These are phyloP conservation scores for Fusarium lyarnte DNA, from an alignment of 2,329 filamentous ascomycete species.

Conservation along the genomic window DNA sequence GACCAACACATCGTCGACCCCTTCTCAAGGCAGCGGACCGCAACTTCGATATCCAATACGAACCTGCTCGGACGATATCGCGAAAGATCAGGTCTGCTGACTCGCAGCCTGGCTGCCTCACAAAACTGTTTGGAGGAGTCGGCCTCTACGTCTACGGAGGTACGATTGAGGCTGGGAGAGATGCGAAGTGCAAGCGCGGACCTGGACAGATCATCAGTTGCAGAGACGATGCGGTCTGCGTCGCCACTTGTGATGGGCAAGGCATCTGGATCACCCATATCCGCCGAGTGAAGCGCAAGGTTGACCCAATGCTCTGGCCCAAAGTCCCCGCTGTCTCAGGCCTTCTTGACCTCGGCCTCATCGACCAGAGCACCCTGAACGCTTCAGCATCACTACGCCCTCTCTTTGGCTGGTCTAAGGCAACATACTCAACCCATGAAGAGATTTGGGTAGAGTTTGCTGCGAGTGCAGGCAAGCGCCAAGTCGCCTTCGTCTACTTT, in stretches of 20 bases:
- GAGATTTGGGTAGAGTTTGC: conserved; percentile 18
- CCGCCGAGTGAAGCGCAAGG: conserved; percentile 24
- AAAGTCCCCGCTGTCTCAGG: conserved; percentile 18
- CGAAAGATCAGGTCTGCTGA: conserved; percentile 29
- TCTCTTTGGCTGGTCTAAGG: neutral
- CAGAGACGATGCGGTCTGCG: conserved; percentile 5
- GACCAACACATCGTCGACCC: conserved; percentile 7
- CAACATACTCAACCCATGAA: neutral
- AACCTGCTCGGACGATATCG: conserved; percentile 12
- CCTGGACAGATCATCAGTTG: neutral
- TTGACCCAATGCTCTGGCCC: conserved; percentile 28
- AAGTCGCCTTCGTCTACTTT: conserved; percentile 24
- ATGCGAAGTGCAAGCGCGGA: neutral
- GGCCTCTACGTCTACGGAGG: conserved; percentile 27
- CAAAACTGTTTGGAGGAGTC: conserved; percentile 2
- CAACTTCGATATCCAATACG: conserved; percentile 5
- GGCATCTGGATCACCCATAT: conserved; percentile 28
- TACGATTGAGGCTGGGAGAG: neutral
- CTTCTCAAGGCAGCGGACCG: conserved; percentile 16
- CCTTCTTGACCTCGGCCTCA: neutral
- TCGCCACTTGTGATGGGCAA: conserved; percentile 18
- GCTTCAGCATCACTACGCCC: neutral
- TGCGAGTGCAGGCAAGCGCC: neutral
- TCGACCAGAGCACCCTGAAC: neutral
- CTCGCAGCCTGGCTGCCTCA: conserved; percentile 27